phyloP scores from a whole-genome alignment of 768 basidiomycete species.

The Lactarius indigo region DNA sequence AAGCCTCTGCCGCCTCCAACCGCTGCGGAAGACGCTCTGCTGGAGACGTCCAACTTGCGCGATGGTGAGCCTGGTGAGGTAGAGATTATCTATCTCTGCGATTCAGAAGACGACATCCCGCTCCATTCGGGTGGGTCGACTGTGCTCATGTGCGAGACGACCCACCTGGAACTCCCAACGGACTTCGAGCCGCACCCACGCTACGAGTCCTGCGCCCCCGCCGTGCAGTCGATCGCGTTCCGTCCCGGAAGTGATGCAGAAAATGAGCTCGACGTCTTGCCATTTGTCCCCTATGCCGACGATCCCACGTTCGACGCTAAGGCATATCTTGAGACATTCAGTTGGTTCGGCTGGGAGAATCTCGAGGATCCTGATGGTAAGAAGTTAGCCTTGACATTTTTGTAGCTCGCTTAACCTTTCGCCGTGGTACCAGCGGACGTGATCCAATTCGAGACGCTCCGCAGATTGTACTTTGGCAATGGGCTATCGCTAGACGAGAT shows the following conservation, averaged over 20 bases:
- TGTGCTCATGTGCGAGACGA: background rate
- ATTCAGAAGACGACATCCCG: conserved; percentile 17
- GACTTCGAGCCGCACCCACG: conserved; percentile 32
- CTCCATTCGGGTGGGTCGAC: background rate
- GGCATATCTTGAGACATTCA: conserved; percentile 42
- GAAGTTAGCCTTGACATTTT: conserved; percentile 19
- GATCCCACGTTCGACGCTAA: conserved; percentile 49
- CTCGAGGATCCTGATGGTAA: conserved; percentile 41
- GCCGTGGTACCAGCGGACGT: conserved; percentile 40
- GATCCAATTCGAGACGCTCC: conserved; percentile 46
- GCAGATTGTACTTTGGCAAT: conserved; percentile 39
- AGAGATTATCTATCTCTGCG: conserved; percentile 6
- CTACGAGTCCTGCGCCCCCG: conserved; percentile 59
- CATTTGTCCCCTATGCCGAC: conserved; percentile 61
- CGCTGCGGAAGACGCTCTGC: background rate
- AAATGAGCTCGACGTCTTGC: conserved; percentile 52
- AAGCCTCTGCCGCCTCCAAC: conserved; percentile 15
- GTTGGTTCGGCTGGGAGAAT: conserved; percentile 49
- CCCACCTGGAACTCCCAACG: background rate
- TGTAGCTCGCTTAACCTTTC: background rate
- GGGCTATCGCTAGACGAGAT: conserved; percentile 43
- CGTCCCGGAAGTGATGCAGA: background rate
- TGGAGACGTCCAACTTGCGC: background rate
- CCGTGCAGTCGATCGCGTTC: conserved; percentile 42
- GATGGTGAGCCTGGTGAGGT: conserved; percentile 2